Evolutionary conservation across 352 stramenopile species (phyloP), one percentile per base, ranked within the genome.

Genomic region (Phytophthora meadii): DNA sequence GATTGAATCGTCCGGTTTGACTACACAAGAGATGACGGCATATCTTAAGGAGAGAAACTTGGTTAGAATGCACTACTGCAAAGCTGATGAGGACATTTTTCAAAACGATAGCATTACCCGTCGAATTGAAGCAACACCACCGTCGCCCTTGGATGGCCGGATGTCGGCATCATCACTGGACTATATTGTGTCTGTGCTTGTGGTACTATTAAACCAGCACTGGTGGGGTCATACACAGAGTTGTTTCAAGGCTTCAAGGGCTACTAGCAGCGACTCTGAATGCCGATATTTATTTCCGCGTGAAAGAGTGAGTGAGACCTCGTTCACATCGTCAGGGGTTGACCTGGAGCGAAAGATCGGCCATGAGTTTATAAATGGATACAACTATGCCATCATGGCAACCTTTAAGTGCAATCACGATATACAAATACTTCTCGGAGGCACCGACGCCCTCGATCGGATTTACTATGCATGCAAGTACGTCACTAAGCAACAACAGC

Each of bases 181-280:
- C 36, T 58, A 41, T 9, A 48, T 58, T 36, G 51, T 58, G 3
- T 58, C 51, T 1, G 14, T 15, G 17, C 24, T 58, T 11, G 24
- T 28, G n/a, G 25, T 49, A n/a, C 44, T 49, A 12, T 24, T 58
- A 2, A 58, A 58, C 27, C 15, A 58, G 25, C 51, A 58, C 51
- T 48, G 19, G 25, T 50, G 51, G 51, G 30, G 37, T 24, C 51
- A 58, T 17, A 58, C 51, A 3, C 37, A 10, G 1, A 49, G 19
- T 14, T 48, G 36, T n/a, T 54, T 54, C 14, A 44, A 42, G 30
- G 10, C 8, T 10, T 54, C 47, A 8, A 30, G 28, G 9, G 32
- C 19, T 2, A 54, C 47, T 9, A 4, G 5, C 2, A 10, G 30
- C 30, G 28, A 30, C 6, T 30, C 28, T 9, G 27, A 32, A 3